phyloP scores from a whole-genome alignment of 148 eudicot species.

The Rhododendron vialii region DNA sequence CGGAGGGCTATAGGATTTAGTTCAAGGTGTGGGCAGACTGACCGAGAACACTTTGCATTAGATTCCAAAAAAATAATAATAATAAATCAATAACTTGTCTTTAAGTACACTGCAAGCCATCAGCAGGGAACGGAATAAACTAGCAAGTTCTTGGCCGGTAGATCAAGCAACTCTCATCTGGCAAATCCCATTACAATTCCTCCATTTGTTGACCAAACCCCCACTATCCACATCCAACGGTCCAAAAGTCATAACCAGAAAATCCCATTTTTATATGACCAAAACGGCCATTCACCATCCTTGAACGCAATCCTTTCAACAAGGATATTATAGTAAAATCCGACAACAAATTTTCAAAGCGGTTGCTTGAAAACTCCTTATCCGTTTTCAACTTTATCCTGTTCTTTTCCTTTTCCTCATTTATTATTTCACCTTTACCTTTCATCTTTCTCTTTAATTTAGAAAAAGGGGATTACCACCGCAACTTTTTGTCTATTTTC shows the following conservation, averaged over 20 bases:
- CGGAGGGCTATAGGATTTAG: not conserved
- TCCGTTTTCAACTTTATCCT: not conserved
- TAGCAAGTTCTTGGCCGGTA: not conserved
- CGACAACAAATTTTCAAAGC: not conserved
- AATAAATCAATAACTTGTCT: not conserved
- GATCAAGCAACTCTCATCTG: not conserved
- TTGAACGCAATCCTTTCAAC: not conserved
- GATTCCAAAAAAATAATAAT: not conserved
- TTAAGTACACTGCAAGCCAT: not conserved
- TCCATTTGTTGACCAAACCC: conserved; percentile 11
- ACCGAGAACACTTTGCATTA: not conserved
- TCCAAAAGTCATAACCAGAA: conserved; percentile 9
- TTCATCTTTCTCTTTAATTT: not conserved
- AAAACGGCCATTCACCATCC: not conserved
- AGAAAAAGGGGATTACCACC: not conserved
- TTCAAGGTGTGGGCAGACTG: not conserved
- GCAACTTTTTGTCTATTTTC: not conserved
- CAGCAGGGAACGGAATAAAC: not conserved
- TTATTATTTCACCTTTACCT: not conserved
- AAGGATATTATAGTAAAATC: not conserved
- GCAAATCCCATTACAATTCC: not conserved
- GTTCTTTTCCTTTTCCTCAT: not conserved
- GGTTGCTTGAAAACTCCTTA: not conserved
- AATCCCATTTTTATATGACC: not conserved
- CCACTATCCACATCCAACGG: not conserved